phyloP scores from a whole-genome alignment of 2,329 filamentous ascomycete genomes.

The Epicoccum nigrum region DNA sequence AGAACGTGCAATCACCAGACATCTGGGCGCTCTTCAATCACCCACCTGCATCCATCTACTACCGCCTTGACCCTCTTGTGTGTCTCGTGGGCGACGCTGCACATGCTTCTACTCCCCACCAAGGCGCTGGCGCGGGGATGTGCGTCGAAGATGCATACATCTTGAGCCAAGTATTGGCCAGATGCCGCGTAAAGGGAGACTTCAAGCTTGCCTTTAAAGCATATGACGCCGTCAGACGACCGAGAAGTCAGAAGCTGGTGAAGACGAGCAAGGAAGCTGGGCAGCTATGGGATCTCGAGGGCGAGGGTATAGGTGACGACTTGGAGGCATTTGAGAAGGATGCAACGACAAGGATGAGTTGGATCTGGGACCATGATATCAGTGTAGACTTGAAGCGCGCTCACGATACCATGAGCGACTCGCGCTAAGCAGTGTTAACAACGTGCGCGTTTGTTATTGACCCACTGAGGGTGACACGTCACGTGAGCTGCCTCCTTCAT shows the following conservation, averaged over 20 bases:
- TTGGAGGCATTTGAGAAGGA: constrained; percentile 39
- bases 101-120: constrained; percentile 60
- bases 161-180: constrained; percentile 49
- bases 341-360: constrained; percentile 42
- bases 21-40: constrained; percentile 58
- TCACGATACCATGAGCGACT: not conserved
- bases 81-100: constrained; percentile 63
- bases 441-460: too few relatives aligned
- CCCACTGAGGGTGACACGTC: too few relatives aligned
- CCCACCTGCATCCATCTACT: constrained; percentile 50
- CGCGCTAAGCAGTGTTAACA: too few relatives aligned
- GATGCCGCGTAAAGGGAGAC: constrained; percentile 14
- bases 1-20: constrained; percentile 53
- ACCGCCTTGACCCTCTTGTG: constrained; percentile 39
- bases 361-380: constrained; percentile 51
- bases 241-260: constrained; percentile 50
- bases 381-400: not conserved
- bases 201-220: constrained; percentile 45
- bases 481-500: too few relatives aligned
- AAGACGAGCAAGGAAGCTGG: constrained; percentile 49
- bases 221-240: constrained; percentile 49
- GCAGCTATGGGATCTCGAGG: constrained; percentile 49
- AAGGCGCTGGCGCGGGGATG: constrained; percentile 61
- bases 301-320: constrained; percentile 39
- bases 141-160: constrained; percentile 61